These are phyloP conservation scores for Podila horticola DNA, from an alignment of 192 early-diverging fungal species.

Conservation along the genomic window DNA sequence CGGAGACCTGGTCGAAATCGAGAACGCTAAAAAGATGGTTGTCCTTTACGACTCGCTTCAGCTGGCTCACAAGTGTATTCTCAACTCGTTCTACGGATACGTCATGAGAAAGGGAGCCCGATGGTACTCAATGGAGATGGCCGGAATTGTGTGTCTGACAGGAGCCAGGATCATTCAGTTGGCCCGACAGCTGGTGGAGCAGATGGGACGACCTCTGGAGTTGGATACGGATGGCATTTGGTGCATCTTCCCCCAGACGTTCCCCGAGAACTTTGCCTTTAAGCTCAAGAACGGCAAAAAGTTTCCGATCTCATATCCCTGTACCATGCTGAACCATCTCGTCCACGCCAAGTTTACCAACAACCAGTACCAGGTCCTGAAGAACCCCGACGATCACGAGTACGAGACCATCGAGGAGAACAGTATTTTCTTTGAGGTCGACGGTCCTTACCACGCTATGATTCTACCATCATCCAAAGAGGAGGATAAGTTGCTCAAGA, in stretches of 20 bases:
- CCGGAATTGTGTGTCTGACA: constrained; percentile 96
- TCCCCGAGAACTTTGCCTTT: constrained; percentile 95
- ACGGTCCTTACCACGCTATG: constrained; percentile 99
- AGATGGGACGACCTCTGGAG: constrained; percentile 93
- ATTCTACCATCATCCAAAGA: constrained; percentile 95
- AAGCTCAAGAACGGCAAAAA: constrained; percentile 82
- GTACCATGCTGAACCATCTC: constrained; percentile 97
- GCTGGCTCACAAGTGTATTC: constrained; percentile 96
- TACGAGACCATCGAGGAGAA: constrained; percentile 88
- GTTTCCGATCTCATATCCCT: constrained; percentile 93
- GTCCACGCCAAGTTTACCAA: constrained; percentile 97
- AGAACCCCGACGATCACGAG: constrained; percentile 61
- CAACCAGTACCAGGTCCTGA: constrained; percentile 94
- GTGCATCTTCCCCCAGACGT: constrained; percentile 93
- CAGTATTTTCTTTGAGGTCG: constrained; percentile 98
- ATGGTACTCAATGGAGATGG: constrained; percentile 99
- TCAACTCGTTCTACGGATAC: constrained; percentile 98
- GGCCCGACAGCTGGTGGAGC: constrained; percentile 91
- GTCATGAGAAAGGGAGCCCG: constrained; percentile 99
- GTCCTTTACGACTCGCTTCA: constrained; percentile 98
- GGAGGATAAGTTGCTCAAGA: constrained; percentile 96
- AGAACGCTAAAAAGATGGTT: constrained; percentile 91
- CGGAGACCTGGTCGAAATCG: constrained; percentile 75
- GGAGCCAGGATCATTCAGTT: constrained; percentile 98
- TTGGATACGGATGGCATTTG: constrained; percentile 99